Evolutionary conservation across 2,329 filamentous ascomycete genomes (phyloP), one percentile per base, ranked within the genome.

Genomic region (Diaporthe nobilis): DNA sequence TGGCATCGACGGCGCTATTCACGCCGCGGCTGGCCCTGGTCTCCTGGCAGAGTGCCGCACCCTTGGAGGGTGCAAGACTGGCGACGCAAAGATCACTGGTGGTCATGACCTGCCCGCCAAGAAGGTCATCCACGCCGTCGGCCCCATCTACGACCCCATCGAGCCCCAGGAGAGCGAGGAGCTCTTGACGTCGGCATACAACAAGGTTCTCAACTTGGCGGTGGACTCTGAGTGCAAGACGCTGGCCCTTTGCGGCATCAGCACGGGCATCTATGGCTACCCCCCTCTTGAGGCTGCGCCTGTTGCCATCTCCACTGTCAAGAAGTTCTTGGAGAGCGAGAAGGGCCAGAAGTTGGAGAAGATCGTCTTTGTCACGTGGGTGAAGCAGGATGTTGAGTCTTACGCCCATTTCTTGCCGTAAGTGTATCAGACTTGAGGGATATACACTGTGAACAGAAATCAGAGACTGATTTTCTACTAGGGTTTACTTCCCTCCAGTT

Each of bases 1-100:
- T n/a, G 97, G 97, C 49, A 95, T 98, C 22, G 94, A 96, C 81
- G 94, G 93, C 55, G 94, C 95, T 39, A 98, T 98, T 80, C 97
- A 98, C 83, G 85, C 89, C 42, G 95, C 93, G 55, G 96, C 97
- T 0, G 97, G 97, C 0, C 90, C 86, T 0, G 83, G 84, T 0
- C 90, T 98, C 0, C 78, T 92, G 28, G 81, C 86, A 12, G 96
- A 97, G 85, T 98, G 96, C 84, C 84, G 86, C n/a, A 88, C 83
- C 0, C 88, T 98, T 2, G 82, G 88, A 65, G 94, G 95, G 70
- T 98, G 96, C 83, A 83, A 79, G 2, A 96, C 94, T 0, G 96
- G 97, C 70, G 87, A 90, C 37, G 94, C 95, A 37, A 96, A 96
- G 83, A 95, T 98, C 81, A 98, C 97, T 0, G 83, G 86, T 49